phyloP scores from a whole-genome alignment of 768 basidiomycete species.

The Pleurotus cornucopiae region DNA sequence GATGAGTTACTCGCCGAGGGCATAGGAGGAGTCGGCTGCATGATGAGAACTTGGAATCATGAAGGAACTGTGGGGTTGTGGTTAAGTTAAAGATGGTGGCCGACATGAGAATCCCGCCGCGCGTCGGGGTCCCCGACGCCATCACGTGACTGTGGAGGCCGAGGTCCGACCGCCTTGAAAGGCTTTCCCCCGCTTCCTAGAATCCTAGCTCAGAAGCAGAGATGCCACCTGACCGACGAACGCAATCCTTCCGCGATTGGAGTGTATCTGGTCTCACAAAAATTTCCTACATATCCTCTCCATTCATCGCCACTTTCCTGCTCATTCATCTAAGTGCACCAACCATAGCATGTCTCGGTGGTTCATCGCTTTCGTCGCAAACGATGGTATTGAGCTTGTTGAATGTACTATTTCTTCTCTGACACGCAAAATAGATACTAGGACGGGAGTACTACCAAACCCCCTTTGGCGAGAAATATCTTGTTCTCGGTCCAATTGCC shows the following conservation, averaged over 20 bases:
- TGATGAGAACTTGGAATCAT: too few relatives aligned
- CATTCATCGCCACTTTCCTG: slow-evolving; percentile 75
- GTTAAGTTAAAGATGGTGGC: too few relatives aligned
- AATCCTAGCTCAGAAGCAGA: too few relatives aligned
- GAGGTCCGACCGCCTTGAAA: too few relatives aligned
- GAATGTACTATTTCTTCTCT: neutral
- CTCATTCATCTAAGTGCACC: slow-evolving; percentile 80
- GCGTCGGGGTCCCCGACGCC: too few relatives aligned
- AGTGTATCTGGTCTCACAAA: slow-evolving; percentile 36
- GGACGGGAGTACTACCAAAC: slow-evolving; percentile 88
- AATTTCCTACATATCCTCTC: slow-evolving; percentile 63
- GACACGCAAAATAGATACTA: slow-evolving; percentile 47
- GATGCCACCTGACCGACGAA: too few relatives aligned
- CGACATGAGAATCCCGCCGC: too few relatives aligned
- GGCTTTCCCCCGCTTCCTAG: too few relatives aligned
- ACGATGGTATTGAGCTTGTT: slow-evolving; percentile 51
- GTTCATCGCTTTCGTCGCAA: slow-evolving; percentile 61
- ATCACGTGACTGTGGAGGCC: too few relatives aligned
- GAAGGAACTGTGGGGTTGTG: too few relatives aligned
- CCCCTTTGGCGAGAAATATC: slow-evolving; percentile 56
- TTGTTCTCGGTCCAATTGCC: slow-evolving; percentile 64
- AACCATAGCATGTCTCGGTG: slow-evolving; percentile 64
- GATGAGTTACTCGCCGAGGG: slow-evolving; percentile 5
- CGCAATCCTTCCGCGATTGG: too few relatives aligned
- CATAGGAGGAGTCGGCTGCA: slow-evolving; percentile 2